Conservation (phyloP, 768 basidiomycete genomes). For the Rhizopogon vesiculosus region DNA sequence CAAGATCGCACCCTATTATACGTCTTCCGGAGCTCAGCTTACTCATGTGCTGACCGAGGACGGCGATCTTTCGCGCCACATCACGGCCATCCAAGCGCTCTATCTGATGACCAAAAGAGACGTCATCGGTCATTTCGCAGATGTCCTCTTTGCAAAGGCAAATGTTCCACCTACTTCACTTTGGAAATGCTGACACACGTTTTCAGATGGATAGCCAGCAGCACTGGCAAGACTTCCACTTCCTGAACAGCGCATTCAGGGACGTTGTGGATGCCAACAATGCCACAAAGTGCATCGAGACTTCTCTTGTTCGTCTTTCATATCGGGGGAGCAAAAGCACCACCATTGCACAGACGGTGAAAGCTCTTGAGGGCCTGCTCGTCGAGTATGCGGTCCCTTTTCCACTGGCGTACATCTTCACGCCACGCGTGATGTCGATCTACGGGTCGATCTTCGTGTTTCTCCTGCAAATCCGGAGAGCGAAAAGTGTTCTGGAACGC, state of each 20-base stretch:
- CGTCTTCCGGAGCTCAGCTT: conserved; percentile 45
- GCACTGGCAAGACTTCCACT: conserved; percentile 79
- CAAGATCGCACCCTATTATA: conserved; percentile 52
- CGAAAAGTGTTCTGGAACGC: conserved; percentile 65
- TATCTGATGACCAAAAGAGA: conserved; percentile 80
- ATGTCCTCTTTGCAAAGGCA: conserved; percentile 73
- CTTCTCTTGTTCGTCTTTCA: conserved; percentile 68
- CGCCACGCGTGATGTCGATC: conserved; percentile 44
- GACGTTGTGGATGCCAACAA: conserved; percentile 55
- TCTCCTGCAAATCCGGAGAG: conserved; percentile 67
- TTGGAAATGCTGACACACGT: not conserved
- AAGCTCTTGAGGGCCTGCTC: conserved; percentile 58
- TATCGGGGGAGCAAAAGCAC: conserved; percentile 49
- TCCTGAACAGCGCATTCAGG: conserved; percentile 71
- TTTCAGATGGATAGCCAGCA: conserved; percentile 70
- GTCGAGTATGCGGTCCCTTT: conserved; percentile 83
- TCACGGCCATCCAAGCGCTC: conserved; percentile 60
- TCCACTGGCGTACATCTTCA: conserved; percentile 76
- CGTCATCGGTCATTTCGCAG: conserved; percentile 67
- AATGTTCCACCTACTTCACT: conserved; percentile 1
- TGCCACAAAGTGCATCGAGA: conserved; percentile 51
- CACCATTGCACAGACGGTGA: conserved; percentile 49
- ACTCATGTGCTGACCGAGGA: conserved; percentile 60
- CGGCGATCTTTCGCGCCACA: conserved; percentile 60
- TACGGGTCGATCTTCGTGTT: conserved; percentile 71